Conservation (phyloP, 306 rosid genomes). For the Cicer cuneatum region DNA sequence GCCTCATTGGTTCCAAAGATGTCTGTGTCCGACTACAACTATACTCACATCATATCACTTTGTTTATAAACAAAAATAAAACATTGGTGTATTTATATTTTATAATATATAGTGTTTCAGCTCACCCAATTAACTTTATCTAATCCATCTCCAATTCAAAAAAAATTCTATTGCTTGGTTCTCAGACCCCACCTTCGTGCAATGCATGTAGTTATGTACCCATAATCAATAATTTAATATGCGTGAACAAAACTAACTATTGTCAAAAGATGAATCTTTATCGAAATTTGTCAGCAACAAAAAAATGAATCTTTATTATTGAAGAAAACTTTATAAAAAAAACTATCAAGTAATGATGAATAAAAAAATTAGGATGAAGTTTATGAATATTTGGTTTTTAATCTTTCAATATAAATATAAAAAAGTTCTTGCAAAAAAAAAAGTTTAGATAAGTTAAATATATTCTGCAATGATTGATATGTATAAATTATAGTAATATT, state of each 20-base stretch:
- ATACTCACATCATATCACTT: slow-evolving; percentile 41
- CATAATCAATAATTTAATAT: neutral
- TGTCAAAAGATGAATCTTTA: too few species aligned
- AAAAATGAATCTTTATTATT: too few species aligned
- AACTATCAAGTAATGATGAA: neutral
- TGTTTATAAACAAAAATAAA: slow-evolving; percentile 36
- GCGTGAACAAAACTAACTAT: neutral
- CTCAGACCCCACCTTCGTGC: slow-evolving; percentile 37
- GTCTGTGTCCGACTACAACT: slow-evolving; percentile 47
- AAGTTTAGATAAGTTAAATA: too few species aligned
- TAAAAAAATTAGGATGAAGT: neutral
- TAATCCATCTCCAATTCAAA: slow-evolving; percentile 34
- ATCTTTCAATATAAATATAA: too few species aligned
- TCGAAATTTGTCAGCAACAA: too few species aligned
- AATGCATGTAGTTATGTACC: slow-evolving; percentile 16
- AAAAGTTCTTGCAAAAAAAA: neutral
- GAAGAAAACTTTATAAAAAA: too few species aligned
- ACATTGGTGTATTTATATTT: slow-evolving; percentile 9
- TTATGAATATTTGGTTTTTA: too few species aligned
- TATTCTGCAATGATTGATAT: too few species aligned
- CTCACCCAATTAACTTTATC: slow-evolving; percentile 46
- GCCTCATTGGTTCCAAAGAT: slow-evolving; percentile 45
- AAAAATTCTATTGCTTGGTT: slow-evolving; percentile 35
- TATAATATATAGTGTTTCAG: slow-evolving; percentile 28
- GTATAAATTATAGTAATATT: too few species aligned